Base-by-base conservation (phyloP, 495 filamentous ascomycete species). In the Tuber aestivum region DNA sequence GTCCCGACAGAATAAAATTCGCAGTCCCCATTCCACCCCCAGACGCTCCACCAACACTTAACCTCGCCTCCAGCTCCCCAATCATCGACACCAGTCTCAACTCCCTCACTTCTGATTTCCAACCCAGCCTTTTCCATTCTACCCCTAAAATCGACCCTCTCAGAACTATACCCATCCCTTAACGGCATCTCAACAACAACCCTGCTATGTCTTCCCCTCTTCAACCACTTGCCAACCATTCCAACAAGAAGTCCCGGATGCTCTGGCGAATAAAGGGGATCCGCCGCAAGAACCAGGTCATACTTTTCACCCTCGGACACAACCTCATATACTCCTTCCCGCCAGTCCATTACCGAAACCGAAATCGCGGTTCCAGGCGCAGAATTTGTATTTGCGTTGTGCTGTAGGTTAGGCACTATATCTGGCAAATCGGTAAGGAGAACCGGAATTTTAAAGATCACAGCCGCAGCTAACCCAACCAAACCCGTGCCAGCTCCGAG, bases 311-410 rank as follows among this genome's bases (percentile, higher is more conserved):
- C 80, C 21, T 83, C 81, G 21, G 82, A 76, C 42, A 18, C 65
- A 38, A 37, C 41, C 38, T 50, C 73, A 21, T 41, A 70, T 21
- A 70, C 32, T 0, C 86, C 85, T 12, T 86, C 83, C 7, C 87
- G 87, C 92, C 92, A 94, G 79, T 94, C 92, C 35, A 94, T 84
- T 7, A 90, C 86, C n/a, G 85, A 88, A 3, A 87, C 87, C 20
- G 84, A 86, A 21, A 87, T 81, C 80, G 0, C 80, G 23, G 72
- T 75, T 0, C 87, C 80, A 18, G 86, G 81, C 38, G 84, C 83
- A 1, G 82, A 79, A 78, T 94, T 94, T 27, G 85, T 76, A 7
- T 84, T 83, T 10, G 88, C 84, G 78, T 94, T 94, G 71, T 85
- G 84, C 1, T 83, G 78, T 9, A 94, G 87, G 76, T 94, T 94